Conservation (phyloP, 305 asterid species). For the Coffea humblotiana region DNA sequence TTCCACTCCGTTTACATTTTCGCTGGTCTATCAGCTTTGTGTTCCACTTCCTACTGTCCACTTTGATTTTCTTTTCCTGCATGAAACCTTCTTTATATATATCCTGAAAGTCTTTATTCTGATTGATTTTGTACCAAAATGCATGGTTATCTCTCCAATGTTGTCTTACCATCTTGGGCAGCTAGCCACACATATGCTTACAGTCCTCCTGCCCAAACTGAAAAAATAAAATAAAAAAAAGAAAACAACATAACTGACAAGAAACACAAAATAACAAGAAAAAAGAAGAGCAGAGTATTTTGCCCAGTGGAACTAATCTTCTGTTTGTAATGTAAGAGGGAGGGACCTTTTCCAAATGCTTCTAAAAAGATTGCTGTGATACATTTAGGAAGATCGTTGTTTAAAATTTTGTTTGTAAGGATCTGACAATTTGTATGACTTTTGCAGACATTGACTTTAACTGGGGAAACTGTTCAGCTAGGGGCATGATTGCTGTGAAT, state of each 20-base stretch:
- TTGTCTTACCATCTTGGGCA: background rate
- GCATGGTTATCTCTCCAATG: background rate
- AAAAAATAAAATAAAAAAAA: too few relatives aligned
- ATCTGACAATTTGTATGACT: conserved; percentile 15
- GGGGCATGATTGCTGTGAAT: conserved; percentile 27
- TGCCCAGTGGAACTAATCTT: background rate
- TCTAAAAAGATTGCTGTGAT: background rate
- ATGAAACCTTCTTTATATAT: background rate
- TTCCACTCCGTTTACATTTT: background rate
- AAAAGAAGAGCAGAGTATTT: background rate
- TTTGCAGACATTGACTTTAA: conserved; percentile 30
- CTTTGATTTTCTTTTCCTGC: background rate
- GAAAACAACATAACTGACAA: too few relatives aligned
- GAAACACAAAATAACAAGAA: background rate
- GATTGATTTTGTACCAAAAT: background rate
- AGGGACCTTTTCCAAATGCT: background rate
- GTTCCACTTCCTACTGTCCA: background rate
- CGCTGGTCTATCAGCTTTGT: background rate
- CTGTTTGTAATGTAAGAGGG: background rate
- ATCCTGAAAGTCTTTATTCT: background rate
- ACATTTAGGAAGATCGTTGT: background rate
- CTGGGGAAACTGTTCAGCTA: conserved; percentile 15
- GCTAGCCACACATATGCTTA: background rate
- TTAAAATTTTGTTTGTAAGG: background rate
- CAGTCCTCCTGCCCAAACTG: background rate